Base-by-base conservation (phyloP, 352 stramenopile genomes). In the Phytophthora tubulina region DNA sequence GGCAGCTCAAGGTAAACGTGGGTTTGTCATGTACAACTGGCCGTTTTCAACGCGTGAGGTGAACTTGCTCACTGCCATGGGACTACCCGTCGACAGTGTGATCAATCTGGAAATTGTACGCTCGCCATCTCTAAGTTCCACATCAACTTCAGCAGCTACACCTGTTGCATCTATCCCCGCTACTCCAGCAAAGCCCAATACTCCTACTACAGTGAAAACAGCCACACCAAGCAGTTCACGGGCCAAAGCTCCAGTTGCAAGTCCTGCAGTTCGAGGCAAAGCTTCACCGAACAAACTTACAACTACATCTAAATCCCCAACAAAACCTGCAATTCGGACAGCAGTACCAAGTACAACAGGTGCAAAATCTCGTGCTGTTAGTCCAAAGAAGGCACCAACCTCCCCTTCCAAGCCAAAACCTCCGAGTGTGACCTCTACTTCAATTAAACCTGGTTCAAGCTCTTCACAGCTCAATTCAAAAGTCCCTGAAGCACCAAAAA, bases 21-120 rank as follows among this genome's bases (percentile, higher is more conserved):
- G 81, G 1, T 75, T 88, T 31, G 64, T 93, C 13, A 63, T 93
- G 21, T 90, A 76, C 68, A 90, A 90, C 27, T 89, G 76, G 69
- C 72, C 80, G 15, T 86, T 91, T 58, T 75, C 82, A 11, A 61
- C 44, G 0, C 61, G 58, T 30, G 81, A 91, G 17, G 72, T 80
- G 1, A 85, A 87, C 49, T 38, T 79, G 6, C 55, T 93, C 27
- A 89, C 81, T n/a, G 70, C 67, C 6, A 45, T 77, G 14, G 82
- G 82, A 1, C 39, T 91, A 1, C 69, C 85, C 0, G 57, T 93
- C 9, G 83, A 91, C 56, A 88, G 80, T 15, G 73, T 91, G 8
- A 59, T 91, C 4, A 83, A 91, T 9, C 52, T 93, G n/a, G 78
- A 88, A 33, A 53, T 78, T 7, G 33, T 67, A 5, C 45, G 67